Conservation (phyloP, 495 filamentous ascomycete genomes). For the Pseudoneurospora amorphoporcata region DNA sequence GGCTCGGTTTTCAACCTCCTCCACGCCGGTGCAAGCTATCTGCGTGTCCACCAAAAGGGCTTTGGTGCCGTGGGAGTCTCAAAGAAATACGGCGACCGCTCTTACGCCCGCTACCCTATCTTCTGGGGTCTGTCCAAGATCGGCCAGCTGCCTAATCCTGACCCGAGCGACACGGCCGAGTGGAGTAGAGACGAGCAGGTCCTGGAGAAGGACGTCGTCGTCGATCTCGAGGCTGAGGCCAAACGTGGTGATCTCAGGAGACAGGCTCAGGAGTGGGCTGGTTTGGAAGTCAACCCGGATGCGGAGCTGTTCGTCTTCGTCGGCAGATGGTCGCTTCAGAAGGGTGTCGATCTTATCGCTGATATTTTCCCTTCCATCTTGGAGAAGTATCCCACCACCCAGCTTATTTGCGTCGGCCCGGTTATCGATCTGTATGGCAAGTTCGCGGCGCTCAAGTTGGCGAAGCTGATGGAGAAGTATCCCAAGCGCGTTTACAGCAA, state of each 20-base stretch:
- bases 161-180: constrained; percentile 59
- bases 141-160: constrained; percentile 60
- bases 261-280: constrained; percentile 68
- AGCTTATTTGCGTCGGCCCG: constrained; percentile 60
- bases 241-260: constrained; percentile 43
- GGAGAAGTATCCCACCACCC: constrained; percentile 49
- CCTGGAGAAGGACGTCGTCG: constrained; percentile 36
- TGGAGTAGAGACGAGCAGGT: constrained; percentile 39
- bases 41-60: constrained; percentile 59
- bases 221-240: constrained; percentile 47
- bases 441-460: constrained; percentile 62
- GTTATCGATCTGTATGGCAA: constrained; percentile 68
- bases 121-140: constrained; percentile 67
- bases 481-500: constrained; percentile 60
- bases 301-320: constrained; percentile 69
- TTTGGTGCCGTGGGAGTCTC: constrained; percentile 67
- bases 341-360: constrained; percentile 67
- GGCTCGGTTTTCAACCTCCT: constrained; percentile 60
- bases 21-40: constrained; percentile 58
- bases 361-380: constrained; percentile 61
- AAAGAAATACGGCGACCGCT: constrained; percentile 63
- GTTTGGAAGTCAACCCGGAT: constrained; percentile 48
- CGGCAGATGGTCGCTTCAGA: constrained; percentile 68
- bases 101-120: constrained; percentile 64
- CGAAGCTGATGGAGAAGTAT: constrained; percentile 57